Evolutionary conservation across 805 yeast species (phyloP).

Genomic region (Teunomyces gatunensis): DNA sequence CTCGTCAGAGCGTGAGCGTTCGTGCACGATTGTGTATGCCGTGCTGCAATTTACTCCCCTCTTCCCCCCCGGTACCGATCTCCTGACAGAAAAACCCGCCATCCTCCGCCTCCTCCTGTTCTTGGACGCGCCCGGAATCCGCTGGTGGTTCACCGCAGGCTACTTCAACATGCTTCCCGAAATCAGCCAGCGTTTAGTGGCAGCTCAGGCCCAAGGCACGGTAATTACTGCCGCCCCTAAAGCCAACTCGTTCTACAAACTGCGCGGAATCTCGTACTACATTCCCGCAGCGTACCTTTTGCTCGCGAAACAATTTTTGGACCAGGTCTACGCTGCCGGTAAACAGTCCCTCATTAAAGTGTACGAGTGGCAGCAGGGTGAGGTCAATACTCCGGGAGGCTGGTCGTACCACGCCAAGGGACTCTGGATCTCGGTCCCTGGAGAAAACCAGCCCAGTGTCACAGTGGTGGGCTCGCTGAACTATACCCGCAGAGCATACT

Average conservation of each 20-base stretch:
- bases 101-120: constrained; percentile 59
- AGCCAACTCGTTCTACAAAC: constrained; percentile 90
- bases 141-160: constrained; percentile 93
- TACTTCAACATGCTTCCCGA: constrained; percentile 89
- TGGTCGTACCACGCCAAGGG: constrained; percentile 99
- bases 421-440: constrained; percentile 71
- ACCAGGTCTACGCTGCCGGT: constrained; percentile 43
- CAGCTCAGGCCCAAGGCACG: constrained; percentile 57
- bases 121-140: constrained; percentile 51
- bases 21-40: constrained; percentile 75
- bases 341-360: constrained; percentile 50
- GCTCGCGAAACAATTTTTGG: constrained; percentile 66
- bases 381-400: constrained; percentile 76
- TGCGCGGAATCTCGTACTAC: constrained; percentile 75
- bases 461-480: constrained; percentile 92
- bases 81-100: constrained; percentile 79
- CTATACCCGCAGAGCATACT: constrained; percentile 86
- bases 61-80: constrained; percentile 51
- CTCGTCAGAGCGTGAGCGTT: too few relatives aligned
- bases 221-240: constrained; percentile 90
- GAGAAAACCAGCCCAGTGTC: constrained; percentile 57
- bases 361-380: constrained; percentile 85
- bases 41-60: constrained; percentile 89
- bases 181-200: constrained; percentile 51
- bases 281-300: constrained; percentile 86